Conservation (phyloP, 805 yeast species). For the Saccharomycodes ludwigii region DNA sequence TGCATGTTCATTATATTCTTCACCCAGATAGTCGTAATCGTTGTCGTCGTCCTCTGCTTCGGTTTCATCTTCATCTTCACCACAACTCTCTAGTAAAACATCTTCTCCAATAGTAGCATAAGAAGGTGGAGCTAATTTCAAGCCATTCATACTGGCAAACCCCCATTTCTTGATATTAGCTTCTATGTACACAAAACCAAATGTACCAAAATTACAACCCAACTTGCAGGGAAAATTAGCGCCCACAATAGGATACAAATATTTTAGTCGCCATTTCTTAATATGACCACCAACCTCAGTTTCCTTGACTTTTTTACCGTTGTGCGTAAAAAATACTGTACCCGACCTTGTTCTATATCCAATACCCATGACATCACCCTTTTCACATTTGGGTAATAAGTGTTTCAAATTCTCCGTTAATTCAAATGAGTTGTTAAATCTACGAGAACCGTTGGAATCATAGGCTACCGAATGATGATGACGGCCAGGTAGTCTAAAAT, state of each 20-base stretch:
- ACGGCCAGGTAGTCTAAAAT: constrained; percentile 86
- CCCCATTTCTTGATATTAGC: constrained; percentile 95
- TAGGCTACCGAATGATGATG: constrained; percentile 78
- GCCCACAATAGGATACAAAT: constrained; percentile 82
- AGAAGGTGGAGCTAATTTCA: constrained; percentile 87
- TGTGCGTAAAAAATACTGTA: constrained; percentile 83
- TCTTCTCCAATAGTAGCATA: constrained; percentile 73
- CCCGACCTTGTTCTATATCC: constrained; percentile 80
- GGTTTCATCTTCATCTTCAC: constrained; percentile 35
- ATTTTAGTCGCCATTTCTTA: constrained; percentile 55
- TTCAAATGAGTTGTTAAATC: constrained; percentile 67
- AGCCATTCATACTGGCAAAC: constrained; percentile 80
- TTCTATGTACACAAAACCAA: constrained; percentile 82
- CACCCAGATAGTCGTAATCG: constrained; percentile 4
- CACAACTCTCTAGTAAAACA: constrained; percentile 53
- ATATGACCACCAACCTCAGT: constrained; percentile 71
- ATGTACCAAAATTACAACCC: constrained; percentile 83
- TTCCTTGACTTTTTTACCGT: constrained; percentile 81
- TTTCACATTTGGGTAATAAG: constrained; percentile 46
- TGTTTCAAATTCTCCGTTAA: constrained; percentile 32
- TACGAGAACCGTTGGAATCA: constrained; percentile 71
- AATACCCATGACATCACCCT: constrained; percentile 89
- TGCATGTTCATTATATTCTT: constrained; percentile 2
- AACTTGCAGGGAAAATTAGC: constrained; percentile 69
- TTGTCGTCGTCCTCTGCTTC: constrained; percentile 19